phyloP scores from a whole-genome alignment of 768 basidiomycete genomes.

The Mycena galericulata region DNA sequence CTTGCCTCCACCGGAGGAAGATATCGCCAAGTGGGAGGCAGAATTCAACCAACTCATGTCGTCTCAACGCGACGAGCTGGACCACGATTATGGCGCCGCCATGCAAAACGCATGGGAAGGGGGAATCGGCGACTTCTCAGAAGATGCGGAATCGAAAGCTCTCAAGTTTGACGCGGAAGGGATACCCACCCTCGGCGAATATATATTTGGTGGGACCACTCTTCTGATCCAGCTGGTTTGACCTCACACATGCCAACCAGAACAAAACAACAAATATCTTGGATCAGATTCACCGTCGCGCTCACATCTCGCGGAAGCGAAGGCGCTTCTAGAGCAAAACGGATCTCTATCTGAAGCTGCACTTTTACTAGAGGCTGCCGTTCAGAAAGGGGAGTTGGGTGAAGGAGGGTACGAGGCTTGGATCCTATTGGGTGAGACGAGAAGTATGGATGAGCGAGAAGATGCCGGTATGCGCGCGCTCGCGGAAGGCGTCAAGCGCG shows the following conservation, averaged over 20 bases:
- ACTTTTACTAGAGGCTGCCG: conserved; percentile 90
- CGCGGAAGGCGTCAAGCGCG: conserved; percentile 74
- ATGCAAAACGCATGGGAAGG: conserved; percentile 78
- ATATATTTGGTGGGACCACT: conserved; percentile 77
- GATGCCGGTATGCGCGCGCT: conserved; percentile 86
- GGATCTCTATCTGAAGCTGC: conserved; percentile 91
- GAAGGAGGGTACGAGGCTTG: conserved; percentile 91
- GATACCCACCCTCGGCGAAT: conserved; percentile 76
- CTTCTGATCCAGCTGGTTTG: not conserved
- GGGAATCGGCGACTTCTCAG: conserved; percentile 59
- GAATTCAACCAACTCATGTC: conserved; percentile 86
- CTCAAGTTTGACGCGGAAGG: conserved; percentile 78
- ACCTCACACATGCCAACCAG: conserved; percentile 50
- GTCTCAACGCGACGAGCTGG: conserved; percentile 71
- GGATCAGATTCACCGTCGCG: conserved; percentile 59
- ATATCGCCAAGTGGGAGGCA: conserved; percentile 85
- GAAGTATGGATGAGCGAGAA: conserved; percentile 91
- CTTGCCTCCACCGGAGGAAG: conserved; percentile 67
- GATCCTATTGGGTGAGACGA: conserved; percentile 90
- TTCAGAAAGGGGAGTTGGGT: conserved; percentile 84
- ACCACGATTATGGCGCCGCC: conserved; percentile 68
- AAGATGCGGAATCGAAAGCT: conserved; percentile 46
- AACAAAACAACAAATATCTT: conserved; percentile 78
- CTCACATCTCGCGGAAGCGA: conserved; percentile 78
- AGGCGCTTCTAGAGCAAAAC: conserved; percentile 79